Conservation (phyloP, 148 eudicot genomes). For the Cornus kousa region DNA sequence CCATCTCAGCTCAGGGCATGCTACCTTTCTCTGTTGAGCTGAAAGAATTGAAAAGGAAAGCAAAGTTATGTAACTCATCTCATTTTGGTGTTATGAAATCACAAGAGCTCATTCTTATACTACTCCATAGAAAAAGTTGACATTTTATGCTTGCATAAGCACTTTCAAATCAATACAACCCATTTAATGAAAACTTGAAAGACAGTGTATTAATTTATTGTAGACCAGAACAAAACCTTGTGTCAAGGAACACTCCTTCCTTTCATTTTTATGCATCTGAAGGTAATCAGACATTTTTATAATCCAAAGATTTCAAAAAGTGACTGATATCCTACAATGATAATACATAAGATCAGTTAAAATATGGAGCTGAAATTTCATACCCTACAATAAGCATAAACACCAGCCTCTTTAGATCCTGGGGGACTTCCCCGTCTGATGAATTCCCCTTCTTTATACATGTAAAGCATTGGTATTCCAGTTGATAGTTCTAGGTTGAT, state of each 20-base stretch:
- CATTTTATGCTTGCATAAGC: not conserved
- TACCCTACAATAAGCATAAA: constrained; percentile 54
- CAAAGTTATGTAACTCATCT: not conserved
- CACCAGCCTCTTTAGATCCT: constrained; percentile 49
- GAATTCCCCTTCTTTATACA: constrained; percentile 38
- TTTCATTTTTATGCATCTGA: not conserved
- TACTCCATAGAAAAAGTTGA: not conserved
- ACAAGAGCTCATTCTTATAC: not conserved
- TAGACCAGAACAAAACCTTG: not conserved
- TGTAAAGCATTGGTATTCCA: constrained; percentile 61
- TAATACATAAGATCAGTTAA: not conserved
- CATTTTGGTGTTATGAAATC: not conserved
- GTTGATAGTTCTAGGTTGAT: constrained; percentile 52
- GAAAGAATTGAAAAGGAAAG: not conserved
- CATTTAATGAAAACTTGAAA: not conserved
- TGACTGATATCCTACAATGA: not conserved
- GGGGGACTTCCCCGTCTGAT: constrained; percentile 52
- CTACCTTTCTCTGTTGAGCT: not conserved
- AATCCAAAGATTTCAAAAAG: not conserved
- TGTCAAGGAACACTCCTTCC: not conserved
- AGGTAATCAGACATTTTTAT: not conserved
- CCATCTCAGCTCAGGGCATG: not conserved
- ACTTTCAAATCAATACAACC: not conserved
- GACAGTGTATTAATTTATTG: not conserved
- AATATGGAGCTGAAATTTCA: not conserved